Evolutionary conservation across 805 yeast species (phyloP).

Genomic region (Vanderwaltozyma polyspora): DNA sequence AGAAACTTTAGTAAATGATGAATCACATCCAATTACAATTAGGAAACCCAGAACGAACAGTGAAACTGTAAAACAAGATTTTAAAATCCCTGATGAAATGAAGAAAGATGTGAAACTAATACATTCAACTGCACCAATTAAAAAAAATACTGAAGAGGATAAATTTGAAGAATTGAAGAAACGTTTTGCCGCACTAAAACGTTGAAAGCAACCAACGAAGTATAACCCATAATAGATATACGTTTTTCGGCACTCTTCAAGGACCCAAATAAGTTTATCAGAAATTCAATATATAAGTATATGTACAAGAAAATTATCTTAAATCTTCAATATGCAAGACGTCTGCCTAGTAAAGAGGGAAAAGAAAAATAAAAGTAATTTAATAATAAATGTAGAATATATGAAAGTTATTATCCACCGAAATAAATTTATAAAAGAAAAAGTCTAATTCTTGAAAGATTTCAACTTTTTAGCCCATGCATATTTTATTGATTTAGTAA

Average conservation of each 20-base stretch:
- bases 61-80: slow-evolving; percentile 30
- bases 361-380: too few species aligned
- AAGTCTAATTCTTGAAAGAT: slow-evolving; percentile 25
- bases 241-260: too few species aligned
- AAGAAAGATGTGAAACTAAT: slow-evolving; percentile 27
- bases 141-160: slow-evolving; percentile 19
- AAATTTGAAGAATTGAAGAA: slow-evolving; percentile 58
- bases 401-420: too few species aligned
- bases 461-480: slow-evolving; percentile 58
- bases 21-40: slow-evolving; percentile 32
- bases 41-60: slow-evolving; percentile 33
- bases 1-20: slow-evolving; percentile 15
- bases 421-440: too few species aligned
- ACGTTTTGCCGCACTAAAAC: slow-evolving; percentile 71
- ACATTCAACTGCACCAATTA: slow-evolving; percentile 5
- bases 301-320: too few species aligned
- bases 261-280: too few species aligned
- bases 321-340: too few species aligned
- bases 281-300: too few species aligned
- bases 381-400: too few species aligned
- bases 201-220: too few species aligned
- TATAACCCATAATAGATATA: too few species aligned
- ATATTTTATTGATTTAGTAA: slow-evolving; percentile 55
- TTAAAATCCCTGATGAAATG: slow-evolving; percentile 33
- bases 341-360: too few species aligned